Evolutionary conservation across 176 grass and related monocot species (phyloP).

Genomic region (Tillandsia leiboldiana): DNA sequence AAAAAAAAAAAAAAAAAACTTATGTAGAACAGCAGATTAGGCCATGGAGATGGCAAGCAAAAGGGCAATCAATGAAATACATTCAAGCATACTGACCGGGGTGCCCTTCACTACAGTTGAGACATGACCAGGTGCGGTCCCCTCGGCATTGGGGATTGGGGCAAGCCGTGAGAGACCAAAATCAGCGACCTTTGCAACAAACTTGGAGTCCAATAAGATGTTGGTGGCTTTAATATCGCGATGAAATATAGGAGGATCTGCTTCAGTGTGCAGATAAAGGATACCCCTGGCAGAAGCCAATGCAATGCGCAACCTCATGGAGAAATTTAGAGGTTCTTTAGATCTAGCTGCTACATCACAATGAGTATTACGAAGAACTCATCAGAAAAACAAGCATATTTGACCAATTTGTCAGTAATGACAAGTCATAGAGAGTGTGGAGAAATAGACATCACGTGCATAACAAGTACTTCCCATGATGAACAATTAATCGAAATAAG

Average conservation of each 20-base stretch:
- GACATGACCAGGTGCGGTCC: conserved; percentile 38
- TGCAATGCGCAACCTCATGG: conserved; percentile 45
- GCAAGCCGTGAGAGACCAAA: conserved; percentile 63
- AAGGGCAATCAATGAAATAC: neutral
- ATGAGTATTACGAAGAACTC: conserved; percentile 12
- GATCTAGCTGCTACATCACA: conserved; percentile 33
- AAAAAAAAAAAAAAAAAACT: neutral
- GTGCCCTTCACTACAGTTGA: conserved; percentile 70
- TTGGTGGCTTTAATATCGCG: conserved; percentile 72
- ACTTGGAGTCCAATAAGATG: conserved; percentile 55
- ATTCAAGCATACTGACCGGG: conserved; percentile 36
- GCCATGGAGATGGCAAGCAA: neutral
- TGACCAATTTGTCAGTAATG: neutral
- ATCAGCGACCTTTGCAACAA: conserved; percentile 67
- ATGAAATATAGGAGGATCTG: conserved; percentile 58
- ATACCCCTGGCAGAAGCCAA: conserved; percentile 53
- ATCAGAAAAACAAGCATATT: conserved; percentile 14
- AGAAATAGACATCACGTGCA: no score
- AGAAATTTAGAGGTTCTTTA: conserved; percentile 49
- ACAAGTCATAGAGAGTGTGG: neutral
- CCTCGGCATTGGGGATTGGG: conserved; percentile 39
- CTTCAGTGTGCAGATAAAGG: conserved; percentile 58
- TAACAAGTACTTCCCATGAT: no score
- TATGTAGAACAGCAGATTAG: neutral
- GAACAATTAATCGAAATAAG: no score